Conservation (phyloP, 2,329 filamentous ascomycete species). For the Fusarium cicatricum region DNA sequence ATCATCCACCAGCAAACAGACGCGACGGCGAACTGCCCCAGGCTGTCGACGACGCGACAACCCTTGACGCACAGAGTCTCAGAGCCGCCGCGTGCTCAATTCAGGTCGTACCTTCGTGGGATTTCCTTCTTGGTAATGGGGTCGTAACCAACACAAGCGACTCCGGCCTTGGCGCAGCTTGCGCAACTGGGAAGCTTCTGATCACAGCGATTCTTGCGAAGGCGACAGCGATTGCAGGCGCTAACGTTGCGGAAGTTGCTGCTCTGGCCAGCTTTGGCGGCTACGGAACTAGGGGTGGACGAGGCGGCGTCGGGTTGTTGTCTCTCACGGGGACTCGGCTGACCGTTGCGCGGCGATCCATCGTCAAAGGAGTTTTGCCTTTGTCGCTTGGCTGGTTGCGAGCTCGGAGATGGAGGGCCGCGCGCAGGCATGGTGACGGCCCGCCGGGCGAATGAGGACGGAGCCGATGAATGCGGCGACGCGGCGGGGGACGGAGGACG, state of each 20-base stretch:
- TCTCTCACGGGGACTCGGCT: slow-evolving; percentile 37
- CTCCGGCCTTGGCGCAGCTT: slow-evolving; percentile 90
- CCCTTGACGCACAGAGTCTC: not conserved
- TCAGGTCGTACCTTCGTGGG: slow-evolving; percentile 77
- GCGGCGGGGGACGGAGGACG: slow-evolving; percentile 5
- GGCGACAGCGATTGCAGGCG: slow-evolving; percentile 90
- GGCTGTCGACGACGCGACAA: not conserved
- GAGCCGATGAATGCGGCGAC: slow-evolving; percentile 33
- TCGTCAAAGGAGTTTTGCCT: slow-evolving; percentile 62
- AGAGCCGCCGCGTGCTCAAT: slow-evolving; percentile 15
- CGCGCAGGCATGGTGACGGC: slow-evolving; percentile 49
- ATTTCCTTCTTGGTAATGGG: slow-evolving; percentile 97
- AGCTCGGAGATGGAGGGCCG: slow-evolving; percentile 61
- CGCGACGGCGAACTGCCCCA: not conserved
- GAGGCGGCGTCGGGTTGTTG: slow-evolving; percentile 44
- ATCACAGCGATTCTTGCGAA: slow-evolving; percentile 95
- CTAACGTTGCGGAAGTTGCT: slow-evolving; percentile 86
- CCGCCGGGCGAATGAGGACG: slow-evolving; percentile 39
- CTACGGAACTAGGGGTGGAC: slow-evolving; percentile 39
- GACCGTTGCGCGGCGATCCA: slow-evolving; percentile 50
- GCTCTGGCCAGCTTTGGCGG: slow-evolving; percentile 62
- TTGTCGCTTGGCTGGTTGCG: slow-evolving; percentile 65
- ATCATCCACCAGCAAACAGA: not conserved
- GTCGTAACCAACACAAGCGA: slow-evolving; percentile 94
- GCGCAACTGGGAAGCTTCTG: slow-evolving; percentile 91